A percentile compares a stretch with the other conserved stretches of the same genome.
Conservation (phyloP, 2,329 filamentous ascomycete species). For the Calonectria leucothoes region DNA sequence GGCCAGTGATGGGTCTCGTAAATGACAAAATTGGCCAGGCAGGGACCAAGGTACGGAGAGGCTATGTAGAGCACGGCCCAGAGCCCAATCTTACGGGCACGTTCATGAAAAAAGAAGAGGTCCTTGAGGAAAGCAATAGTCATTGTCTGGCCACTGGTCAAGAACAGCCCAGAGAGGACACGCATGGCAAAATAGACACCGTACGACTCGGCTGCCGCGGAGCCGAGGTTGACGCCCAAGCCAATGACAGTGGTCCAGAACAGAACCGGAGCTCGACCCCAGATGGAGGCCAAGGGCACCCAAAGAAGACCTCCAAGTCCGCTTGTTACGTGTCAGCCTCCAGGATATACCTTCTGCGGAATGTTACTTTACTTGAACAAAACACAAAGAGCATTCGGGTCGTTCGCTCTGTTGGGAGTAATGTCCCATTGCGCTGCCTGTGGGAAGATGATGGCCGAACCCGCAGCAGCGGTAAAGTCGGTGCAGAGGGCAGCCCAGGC, state of each 20-base stretch:
- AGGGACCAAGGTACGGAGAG: conserved; percentile 57
- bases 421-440: conserved; percentile 28
- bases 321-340: neutral
- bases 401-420: neutral
- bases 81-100: conserved; percentile 61
- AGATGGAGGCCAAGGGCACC: conserved; percentile 12
- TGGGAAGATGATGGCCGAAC: conserved; percentile 18
- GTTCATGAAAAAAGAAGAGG: conserved; percentile 70
- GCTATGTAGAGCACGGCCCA: conserved; percentile 56
- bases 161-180: conserved; percentile 53
- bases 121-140: conserved; percentile 66
- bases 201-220: neutral
- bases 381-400: neutral
- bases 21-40: conserved; percentile 42
- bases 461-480: conserved; percentile 27
- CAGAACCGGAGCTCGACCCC: conserved; percentile 16
- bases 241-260: conserved; percentile 14
- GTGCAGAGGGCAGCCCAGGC: conserved; percentile 24
- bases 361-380: conserved; percentile 9
- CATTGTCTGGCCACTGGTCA: conserved; percentile 54
- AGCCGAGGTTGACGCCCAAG: neutral
- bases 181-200: conserved; percentile 2
- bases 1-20: conserved; percentile 1
- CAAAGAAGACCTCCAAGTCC: conserved; percentile 13
- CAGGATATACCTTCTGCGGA: too few relatives aligned